Evolutionary conservation across 805 yeast genomes (phyloP), one percentile per base, ranked within the genome.

Genomic region (Hanseniaspora thailandica): DNA sequence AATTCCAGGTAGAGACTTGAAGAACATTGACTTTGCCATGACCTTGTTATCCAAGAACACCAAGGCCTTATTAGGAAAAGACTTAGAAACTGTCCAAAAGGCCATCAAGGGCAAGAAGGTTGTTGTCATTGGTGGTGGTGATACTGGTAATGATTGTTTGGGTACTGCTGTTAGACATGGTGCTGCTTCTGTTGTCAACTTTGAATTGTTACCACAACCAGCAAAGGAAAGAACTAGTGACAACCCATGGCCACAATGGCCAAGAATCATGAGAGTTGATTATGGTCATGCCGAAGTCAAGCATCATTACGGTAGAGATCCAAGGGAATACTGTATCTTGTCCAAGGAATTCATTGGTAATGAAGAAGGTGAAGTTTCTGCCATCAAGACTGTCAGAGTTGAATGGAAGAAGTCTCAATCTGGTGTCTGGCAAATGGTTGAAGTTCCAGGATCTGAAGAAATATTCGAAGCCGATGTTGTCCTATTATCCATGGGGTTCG

Each of bases 231-330:
- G 97, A 68, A 84, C 89, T 45, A 85, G 81, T 71, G 97, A 93
- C 71, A 90, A 90, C 71, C 97, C 98, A 69, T 90, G 98, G 98
- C 98, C 98, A 43, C 98, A 90, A 73, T 90, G 97, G 97, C 97
- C 98, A 61, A 78, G 96, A 67, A 80, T 93, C 63, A 90, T 93
- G 84, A 80, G 97, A 65, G 95, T 90, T 56, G 98, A 90, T 72
- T 90, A 90, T 66, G 98, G 98, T 61, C 98, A 90, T 71, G 77
- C 89, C 58, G 98, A 90, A 70, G 97, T 93, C 55, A 78, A 84
- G 56, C 85, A 86, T 47, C 96, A 89, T 69, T 90, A 89, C 67
- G 97, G 97, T 59, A 84, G 83, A 70, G 98, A 90, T 69, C 97
- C 97, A 55, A 84, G 98, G 73, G 96, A 93, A 68, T 90, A 88